A percentile compares a stretch with the other conserved stretches of the same genome.
Evolutionary conservation across 2,329 filamentous ascomycete genomes (phyloP).

Genomic region (Aspergillus felis): DNA sequence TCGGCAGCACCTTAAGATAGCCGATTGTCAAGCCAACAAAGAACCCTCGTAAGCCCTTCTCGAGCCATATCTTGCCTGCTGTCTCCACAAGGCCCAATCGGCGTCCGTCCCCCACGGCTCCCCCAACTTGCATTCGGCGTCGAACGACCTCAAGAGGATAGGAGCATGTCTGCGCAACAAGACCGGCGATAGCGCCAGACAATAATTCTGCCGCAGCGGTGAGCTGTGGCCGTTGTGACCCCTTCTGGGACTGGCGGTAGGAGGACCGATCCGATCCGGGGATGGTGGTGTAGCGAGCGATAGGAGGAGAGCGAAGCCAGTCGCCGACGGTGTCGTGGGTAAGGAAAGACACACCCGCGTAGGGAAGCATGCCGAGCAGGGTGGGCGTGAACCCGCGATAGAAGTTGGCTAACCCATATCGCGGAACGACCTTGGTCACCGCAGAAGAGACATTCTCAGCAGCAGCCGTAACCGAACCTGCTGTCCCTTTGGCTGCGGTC

Average conservation of each 20-base stretch:
- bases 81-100: conserved; percentile 76
- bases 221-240: conserved; percentile 63
- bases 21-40: conserved; percentile 92
- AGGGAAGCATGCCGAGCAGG: conserved; percentile 90
- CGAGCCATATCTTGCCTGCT: conserved; percentile 66
- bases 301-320: conserved; percentile 63
- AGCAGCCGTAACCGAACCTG: conserved; percentile 37
- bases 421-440: conserved; percentile 54
- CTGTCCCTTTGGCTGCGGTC: conserved; percentile 39
- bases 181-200: conserved; percentile 78
- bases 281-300: conserved; percentile 73
- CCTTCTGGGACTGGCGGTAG: conserved; percentile 37
- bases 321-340: conserved; percentile 91
- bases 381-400: conserved; percentile 92
- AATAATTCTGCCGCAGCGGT: conserved; percentile 82
- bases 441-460: conserved; percentile 29
- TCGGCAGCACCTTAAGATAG: conserved; percentile 88
- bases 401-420: conserved; percentile 77
- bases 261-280: conserved; percentile 50
- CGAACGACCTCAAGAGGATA: conserved; percentile 93
- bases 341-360: conserved; percentile 91
- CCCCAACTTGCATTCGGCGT: conserved; percentile 92
- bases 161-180: conserved; percentile 85
- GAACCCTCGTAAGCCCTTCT: conserved; percentile 76
- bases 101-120: conserved; percentile 86